Conservation (phyloP, 768 basidiomycete genomes). For the Megacollybia marginata region DNA sequence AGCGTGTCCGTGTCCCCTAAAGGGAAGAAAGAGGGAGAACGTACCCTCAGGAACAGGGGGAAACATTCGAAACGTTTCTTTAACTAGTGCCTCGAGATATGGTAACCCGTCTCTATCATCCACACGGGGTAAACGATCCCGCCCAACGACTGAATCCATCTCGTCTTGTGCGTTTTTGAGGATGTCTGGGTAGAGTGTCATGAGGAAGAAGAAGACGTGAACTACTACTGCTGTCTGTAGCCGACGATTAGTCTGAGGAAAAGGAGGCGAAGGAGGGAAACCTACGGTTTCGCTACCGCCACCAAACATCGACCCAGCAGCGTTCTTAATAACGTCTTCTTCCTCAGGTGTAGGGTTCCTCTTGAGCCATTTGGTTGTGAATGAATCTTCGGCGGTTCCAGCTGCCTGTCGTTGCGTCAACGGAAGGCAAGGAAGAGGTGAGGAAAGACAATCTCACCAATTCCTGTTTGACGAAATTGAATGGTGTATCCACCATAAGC, state of each 20-base stretch:
- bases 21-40: slow-evolving; percentile 2
- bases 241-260: slow-evolving; percentile 3
- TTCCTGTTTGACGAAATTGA: too few relatives aligned
- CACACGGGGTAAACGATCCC: slow-evolving; percentile 27
- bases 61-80: slow-evolving; percentile 28
- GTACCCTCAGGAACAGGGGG: slow-evolving; percentile 24
- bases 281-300: slow-evolving; percentile 1
- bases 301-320: too few relatives aligned
- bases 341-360: slow-evolving; percentile 16
- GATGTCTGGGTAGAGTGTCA: slow-evolving; percentile 26
- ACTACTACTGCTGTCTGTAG: slow-evolving; percentile 28
- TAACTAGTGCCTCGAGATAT: slow-evolving; percentile 26
- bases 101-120: slow-evolving; percentile 23
- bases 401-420: slow-evolving; percentile 2
- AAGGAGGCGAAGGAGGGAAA: slow-evolving; percentile 1
- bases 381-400: too few relatives aligned
- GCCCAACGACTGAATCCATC: slow-evolving; percentile 27
- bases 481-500: slow-evolving; percentile 31
- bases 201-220: slow-evolving; percentile 25
- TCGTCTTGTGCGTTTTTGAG: too few relatives aligned
- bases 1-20: background rate
- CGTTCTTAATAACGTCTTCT: slow-evolving; percentile 12
- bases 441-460: slow-evolving; percentile 27
- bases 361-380: too few relatives aligned
- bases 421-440: background rate